phyloP scores from a whole-genome alignment of 202 grass and related monocot species.

The Carex arenaria region DNA sequence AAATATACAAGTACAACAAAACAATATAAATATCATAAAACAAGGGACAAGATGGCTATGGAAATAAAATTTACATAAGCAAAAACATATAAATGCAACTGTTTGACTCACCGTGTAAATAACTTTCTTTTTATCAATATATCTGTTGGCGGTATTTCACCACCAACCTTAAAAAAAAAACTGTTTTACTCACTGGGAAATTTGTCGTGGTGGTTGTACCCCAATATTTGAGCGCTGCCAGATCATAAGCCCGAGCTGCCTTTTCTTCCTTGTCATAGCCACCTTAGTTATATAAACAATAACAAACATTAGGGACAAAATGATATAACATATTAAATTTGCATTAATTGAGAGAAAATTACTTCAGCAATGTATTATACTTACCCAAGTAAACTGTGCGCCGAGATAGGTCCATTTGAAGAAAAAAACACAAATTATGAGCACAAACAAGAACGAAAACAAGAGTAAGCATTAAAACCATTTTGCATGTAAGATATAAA shows the following conservation, averaged over 20 bases:
- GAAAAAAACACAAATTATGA: neutral
- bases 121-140: too few species aligned
- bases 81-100: neutral
- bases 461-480: neutral
- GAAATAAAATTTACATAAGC: neutral
- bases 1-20: neutral
- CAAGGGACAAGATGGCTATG: neutral
- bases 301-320: neutral
- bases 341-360: neutral
- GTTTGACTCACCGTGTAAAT: slow-evolving; percentile 18
- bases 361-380: neutral
- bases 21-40: neutral
- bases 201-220: slow-evolving; percentile 62
- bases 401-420: slow-evolving; percentile 7
- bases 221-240: slow-evolving; percentile 74
- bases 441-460: neutral
- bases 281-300: slow-evolving; percentile 23
- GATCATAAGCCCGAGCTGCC: slow-evolving; percentile 71
- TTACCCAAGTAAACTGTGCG: slow-evolving; percentile 74
- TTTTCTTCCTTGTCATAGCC: slow-evolving; percentile 84
- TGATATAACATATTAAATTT: neutral
- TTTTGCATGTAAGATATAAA: neutral
- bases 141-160: too few species aligned
- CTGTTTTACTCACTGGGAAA: slow-evolving; percentile 40
- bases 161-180: neutral